Base-by-base conservation (phyloP, 495 filamentous ascomycete species). In the Tuber melanosporum region DNA sequence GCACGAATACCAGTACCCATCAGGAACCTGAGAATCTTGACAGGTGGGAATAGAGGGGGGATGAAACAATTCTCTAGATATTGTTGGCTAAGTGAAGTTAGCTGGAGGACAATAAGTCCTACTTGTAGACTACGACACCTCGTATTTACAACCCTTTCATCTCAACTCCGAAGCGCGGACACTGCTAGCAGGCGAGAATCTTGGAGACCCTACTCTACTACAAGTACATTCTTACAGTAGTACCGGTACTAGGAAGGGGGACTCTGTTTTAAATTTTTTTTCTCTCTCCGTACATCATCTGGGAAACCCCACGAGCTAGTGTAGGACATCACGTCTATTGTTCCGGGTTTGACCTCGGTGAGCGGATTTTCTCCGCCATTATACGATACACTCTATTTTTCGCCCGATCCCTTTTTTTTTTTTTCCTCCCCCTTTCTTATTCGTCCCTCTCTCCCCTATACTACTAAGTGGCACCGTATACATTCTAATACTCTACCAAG, bases 401-500 rank as follows among this genome's bases (percentile, higher is more conserved):
- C 57, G 1, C 22, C 49, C 49, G 49, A 57, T 57, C n/a, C n/a
- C 32, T 32, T 36, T 36, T 26, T 17, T 39, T 39, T 41, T 41
- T 41, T 41, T 57, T 26, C n/a, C 32, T 32, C 5, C 17, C 17
- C 10, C 7, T 1, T 17, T 36, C 9, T 32, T 36, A 5, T 36
- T 15, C 4, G n/a, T 17, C 12, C 12, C n/a, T 6, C 12, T 10
- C 57, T 14, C 14, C 32, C 57, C 12, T 66, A 12, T 15, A 66
- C 49, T 41, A 41, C 3, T 41, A 41, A 20, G 47, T 49, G 9
- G 20, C 32, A 32, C 32, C 32, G 32, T 8, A 10, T 43, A 43
- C 5, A 66, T 19, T 36, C 57, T 19, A 10, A 66, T 47, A 39
- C 36, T 74, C 62, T 72, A 75, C 73, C 66, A 20, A 70, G 42